Evolutionary conservation across 768 basidiomycete species (phyloP).

Genomic region (Mycena indigotica): DNA sequence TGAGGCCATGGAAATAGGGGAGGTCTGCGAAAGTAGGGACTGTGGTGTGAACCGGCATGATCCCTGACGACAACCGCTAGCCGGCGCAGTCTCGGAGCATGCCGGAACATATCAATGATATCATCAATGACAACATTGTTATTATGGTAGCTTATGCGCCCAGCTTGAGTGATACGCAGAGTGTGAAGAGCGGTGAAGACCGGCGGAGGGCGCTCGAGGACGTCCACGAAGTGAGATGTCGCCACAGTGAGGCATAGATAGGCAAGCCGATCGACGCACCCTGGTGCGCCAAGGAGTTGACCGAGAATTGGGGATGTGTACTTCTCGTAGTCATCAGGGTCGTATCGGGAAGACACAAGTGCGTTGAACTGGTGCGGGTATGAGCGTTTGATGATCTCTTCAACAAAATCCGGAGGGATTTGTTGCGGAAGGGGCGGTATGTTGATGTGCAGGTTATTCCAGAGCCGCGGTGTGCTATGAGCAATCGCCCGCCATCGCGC

Average conservation of each 20-base stretch:
- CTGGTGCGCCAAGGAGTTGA: neutral
- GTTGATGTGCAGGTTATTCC: neutral
- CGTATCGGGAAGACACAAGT: neutral
- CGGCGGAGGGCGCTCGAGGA: neutral
- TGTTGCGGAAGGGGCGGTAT: neutral
- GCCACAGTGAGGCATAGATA: neutral
- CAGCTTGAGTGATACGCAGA: neutral
- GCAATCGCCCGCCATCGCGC: slow-evolving; percentile 7
- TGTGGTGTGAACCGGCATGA: neutral
- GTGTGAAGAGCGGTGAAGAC: neutral
- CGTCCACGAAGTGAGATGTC: neutral
- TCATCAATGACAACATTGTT: neutral
- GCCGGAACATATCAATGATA: neutral
- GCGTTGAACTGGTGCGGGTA: neutral
- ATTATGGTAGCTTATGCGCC: neutral
- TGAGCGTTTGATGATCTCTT: neutral
- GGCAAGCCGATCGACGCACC: neutral
- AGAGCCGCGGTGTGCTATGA: neutral
- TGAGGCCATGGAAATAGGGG: neutral
- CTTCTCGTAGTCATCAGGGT: neutral
- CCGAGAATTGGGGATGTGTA: neutral
- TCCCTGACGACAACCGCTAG: neutral
- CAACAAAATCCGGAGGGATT: neutral
- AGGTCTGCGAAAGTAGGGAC: neutral
- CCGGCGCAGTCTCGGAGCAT: neutral